Conservation (phyloP, 495 filamentous ascomycete species). For the Patellaria atrata region DNA sequence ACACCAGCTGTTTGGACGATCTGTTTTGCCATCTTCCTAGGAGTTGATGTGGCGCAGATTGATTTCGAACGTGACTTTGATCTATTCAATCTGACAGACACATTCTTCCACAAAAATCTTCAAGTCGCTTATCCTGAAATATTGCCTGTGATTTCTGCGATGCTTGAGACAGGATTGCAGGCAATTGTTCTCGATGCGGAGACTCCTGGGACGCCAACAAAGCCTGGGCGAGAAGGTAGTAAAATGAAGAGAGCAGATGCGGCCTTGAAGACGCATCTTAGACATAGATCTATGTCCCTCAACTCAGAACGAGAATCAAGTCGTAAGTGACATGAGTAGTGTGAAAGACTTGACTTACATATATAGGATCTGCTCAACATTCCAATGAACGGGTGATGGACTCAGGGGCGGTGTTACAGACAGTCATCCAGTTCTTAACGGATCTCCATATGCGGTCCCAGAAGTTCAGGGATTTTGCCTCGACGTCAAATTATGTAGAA, state of each 20-base stretch:
- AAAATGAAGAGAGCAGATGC: too few relatives aligned
- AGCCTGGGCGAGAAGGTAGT: too few relatives aligned
- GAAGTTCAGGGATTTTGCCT: conserved; percentile 66
- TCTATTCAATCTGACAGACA: conserved; percentile 53
- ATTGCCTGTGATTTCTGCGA: conserved; percentile 64
- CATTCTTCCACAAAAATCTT: conserved; percentile 42
- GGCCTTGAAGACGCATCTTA: conserved; percentile 3
- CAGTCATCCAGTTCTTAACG: conserved; percentile 63
- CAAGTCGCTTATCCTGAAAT: conserved; percentile 64
- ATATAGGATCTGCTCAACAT: conserved; percentile 4
- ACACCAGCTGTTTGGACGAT: conserved; percentile 73
- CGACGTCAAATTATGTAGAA: conserved; percentile 62
- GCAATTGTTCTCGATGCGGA: conserved; percentile 46
- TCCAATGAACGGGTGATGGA: conserved; percentile 15
- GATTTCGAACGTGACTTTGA: conserved; percentile 61
- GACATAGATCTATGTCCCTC: conserved; percentile 17
- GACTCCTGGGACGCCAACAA: conserved; percentile 32
- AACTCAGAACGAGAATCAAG: conserved; percentile 9
- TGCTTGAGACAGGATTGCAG: conserved; percentile 72
- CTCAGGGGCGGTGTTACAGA: conserved; percentile 40
- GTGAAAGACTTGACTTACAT: too few relatives aligned
- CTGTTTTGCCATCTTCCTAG: conserved; percentile 81
- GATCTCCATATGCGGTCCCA: conserved; percentile 59
- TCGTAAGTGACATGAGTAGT: too few relatives aligned
- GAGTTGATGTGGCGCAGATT: conserved; percentile 58